These are phyloP conservation scores for Nyctanthes arbortristis DNA, from an alignment of 257 asterid species.

Conservation along the genomic window DNA sequence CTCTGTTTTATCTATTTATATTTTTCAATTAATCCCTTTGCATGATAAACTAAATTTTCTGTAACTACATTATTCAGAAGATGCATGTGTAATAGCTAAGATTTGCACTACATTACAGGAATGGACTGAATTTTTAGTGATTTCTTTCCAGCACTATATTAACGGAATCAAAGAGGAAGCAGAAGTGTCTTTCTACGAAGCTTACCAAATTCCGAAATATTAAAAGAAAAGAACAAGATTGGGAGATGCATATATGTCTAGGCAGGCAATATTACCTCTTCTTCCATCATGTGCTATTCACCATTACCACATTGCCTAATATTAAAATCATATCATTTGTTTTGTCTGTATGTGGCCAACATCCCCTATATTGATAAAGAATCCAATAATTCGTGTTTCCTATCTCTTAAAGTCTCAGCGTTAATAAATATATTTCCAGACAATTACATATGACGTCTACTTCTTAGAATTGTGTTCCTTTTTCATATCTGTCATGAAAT, in stretches of 20 bases:
- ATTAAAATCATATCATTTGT: not conserved
- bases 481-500: conserved; percentile 10
- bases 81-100: not conserved
- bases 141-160: not conserved
- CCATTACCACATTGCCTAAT: conserved; percentile 24
- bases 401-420: not conserved
- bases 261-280: conserved; percentile 17
- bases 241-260: conserved; percentile 15
- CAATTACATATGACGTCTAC: not conserved
- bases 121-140: conserved; percentile 11
- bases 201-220: not conserved
- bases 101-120: conserved; percentile 1
- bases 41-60: not conserved
- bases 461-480: conserved; percentile 1
- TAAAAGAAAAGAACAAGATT: not conserved
- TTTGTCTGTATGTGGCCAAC: conserved; percentile 19
- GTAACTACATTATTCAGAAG: not conserved
- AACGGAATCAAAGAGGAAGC: not conserved
- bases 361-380: not conserved
- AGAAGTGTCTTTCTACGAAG: not conserved
- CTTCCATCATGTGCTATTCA: conserved; percentile 17
- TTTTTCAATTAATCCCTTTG: not conserved
- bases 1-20: no score
- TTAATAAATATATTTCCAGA: not conserved
- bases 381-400: not conserved